Evolutionary conservation across 768 basidiomycete genomes (phyloP), one percentile per base, ranked within the genome.

Genomic region (Leccinellum albellum): DNA sequence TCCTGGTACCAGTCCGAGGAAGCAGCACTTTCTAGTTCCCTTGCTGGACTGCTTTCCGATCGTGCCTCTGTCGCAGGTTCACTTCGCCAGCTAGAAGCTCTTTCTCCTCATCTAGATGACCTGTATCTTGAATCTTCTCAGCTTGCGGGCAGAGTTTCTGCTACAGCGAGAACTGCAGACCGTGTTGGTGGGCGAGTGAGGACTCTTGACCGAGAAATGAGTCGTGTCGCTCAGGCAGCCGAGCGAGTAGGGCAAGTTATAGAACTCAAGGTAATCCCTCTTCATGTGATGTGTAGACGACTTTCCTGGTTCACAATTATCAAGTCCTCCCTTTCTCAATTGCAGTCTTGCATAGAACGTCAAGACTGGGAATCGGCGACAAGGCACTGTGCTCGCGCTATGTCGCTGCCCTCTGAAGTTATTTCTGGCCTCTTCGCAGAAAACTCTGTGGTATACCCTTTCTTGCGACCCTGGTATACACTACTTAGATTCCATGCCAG

Each of bases 301-400:
- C 10, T 47, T 37, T 23, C 33, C n/a, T 60, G 31, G 26, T 48
- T 65, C 17, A 66, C 57, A 15, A 29, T 74, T 70, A 33, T 55
- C 73, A 75, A 93, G 82, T 82, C 82, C 0, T 88, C 96, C 1
- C 73, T 89, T 44, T 70, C 76, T 4, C 79, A 78, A 21, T 71
- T 88, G 14, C 78, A 82, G 47, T 64, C 75, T 10, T 75, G 83
- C 14, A 94, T 98, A 29, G 86, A 89, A 29, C 77, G 76, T 46
- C 83, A 90, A 62, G 97, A 98, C 66, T 99, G 97, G 97, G 97
- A 99, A 70, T 83, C 90, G 3, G 97, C 97, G 4, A 86, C 94
- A 1, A 81, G 93, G 56, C 88, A 93, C 66, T 96, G 95, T 72
- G 86, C 91, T 31, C 79, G 93, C 21, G 96, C 94, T 2, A 95